Evolutionary conservation across 305 asterid species (phyloP).

Genomic region (Fraxinus xanthoxyloides): DNA sequence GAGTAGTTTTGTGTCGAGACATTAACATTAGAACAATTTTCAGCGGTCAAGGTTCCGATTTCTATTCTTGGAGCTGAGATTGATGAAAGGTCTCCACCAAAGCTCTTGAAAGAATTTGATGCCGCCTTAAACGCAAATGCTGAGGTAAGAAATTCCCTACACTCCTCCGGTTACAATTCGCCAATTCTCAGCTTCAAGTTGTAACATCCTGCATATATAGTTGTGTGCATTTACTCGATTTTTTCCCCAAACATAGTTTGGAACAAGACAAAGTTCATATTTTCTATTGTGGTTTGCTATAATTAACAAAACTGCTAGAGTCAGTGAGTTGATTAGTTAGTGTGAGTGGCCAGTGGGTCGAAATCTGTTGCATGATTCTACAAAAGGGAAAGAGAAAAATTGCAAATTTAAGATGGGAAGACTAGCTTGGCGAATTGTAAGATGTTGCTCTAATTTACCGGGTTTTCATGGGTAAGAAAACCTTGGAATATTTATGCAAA

Average conservation of each 20-base stretch:
- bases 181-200: background rate
- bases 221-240: background rate
- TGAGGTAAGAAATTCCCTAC: conserved; percentile 37
- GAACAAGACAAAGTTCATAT: background rate
- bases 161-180: background rate
- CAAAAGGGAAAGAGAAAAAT: background rate
- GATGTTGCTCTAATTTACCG: too few species aligned
- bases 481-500: background rate
- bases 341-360: background rate
- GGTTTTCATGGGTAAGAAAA: background rate
- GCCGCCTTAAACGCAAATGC: conserved; percentile 40
- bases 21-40: background rate
- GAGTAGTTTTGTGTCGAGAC: background rate
- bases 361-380: background rate
- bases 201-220: background rate
- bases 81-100: conserved; percentile 45
- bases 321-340: background rate
- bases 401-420: background rate
- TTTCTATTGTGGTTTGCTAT: background rate
- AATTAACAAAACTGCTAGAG: background rate
- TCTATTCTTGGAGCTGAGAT: conserved; percentile 58
- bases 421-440: background rate
- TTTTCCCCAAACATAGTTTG: background rate
- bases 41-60: conserved; percentile 62
- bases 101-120: conserved; percentile 45